Base-by-base conservation (phyloP, 768 basidiomycete genomes). In the Myochromella boudieri region DNA sequence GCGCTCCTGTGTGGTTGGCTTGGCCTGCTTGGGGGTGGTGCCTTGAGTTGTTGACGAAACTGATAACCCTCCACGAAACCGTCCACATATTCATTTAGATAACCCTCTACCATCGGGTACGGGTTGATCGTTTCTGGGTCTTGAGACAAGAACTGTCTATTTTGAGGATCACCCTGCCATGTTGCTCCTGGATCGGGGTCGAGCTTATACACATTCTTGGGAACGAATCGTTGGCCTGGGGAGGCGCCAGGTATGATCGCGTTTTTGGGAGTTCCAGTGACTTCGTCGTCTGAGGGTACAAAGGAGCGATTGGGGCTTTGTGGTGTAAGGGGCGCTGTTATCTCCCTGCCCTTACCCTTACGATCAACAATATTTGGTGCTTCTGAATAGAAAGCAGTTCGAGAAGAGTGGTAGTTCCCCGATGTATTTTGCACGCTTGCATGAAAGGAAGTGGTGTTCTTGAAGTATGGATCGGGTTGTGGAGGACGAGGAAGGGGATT, bases 401-500 rank as follows among this genome's bases (percentile, higher is more conserved):
- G 49, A 37, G 27, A 14, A 15, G n/a, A 27, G 29, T 7, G 22
- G n/a, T 34, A 5, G 11, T 33, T 3, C n/a, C 46, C 25, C 25
- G 31, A 28, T 21, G 47, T 10, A 7, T 9, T 21, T 7, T 37
- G 48, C 7, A 22, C 36, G 17, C 12, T 3, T 8, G 22, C 32
- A 25, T 28, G 29, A 24, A 42, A n/a, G 28, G 42, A 18, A 33
- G 29, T 44, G 21, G 22, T 21, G 6, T 48, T 42, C 42, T 44
- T 37, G 33, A 44, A 45, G 8, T 74, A 61, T 7, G 75, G 68
- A 6, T 81, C 60, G 2, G 78, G 80, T 45, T 76, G 71, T 10
- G 81, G 81, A n/a, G 81, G 81, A 32, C 66, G 60, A 18, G 81
- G 81, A 15, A 83, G 70, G 3, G 81, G 81, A 54, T 81, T 81